These are phyloP conservation scores for Irpex lacteus DNA, from an alignment of 1,284 basidiomycete genomes.

Conservation along the genomic window DNA sequence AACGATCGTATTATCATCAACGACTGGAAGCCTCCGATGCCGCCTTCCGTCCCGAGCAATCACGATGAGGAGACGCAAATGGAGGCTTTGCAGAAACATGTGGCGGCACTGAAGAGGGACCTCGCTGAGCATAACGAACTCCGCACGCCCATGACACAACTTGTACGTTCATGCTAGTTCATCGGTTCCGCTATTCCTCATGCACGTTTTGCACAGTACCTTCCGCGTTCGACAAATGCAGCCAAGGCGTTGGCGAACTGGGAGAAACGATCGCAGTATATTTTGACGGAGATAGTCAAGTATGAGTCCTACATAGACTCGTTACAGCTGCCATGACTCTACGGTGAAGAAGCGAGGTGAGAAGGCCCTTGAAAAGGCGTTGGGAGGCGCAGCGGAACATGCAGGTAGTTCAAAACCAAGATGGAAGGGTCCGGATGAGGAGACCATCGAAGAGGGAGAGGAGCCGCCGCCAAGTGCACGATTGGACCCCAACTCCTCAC, in stretches of 20 bases:
- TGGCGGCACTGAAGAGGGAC: slow-evolving; percentile 74
- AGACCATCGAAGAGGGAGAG: slow-evolving; percentile 49
- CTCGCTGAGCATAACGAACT: slow-evolving; percentile 83
- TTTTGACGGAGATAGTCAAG: slow-evolving; percentile 91
- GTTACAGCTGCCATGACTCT: slow-evolving; percentile 78
- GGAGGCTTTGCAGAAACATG: slow-evolving; percentile 82
- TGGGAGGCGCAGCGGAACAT: slow-evolving; percentile 41
- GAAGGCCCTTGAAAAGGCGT: slow-evolving; percentile 77
- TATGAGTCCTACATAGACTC: slow-evolving; percentile 96
- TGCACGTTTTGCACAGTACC: slow-evolving; percentile 55
- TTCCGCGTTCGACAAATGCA: slow-evolving; percentile 71
- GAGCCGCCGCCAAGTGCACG: slow-evolving; percentile 45
- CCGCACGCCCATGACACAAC: slow-evolving; percentile 76
- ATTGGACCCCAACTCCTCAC: slow-evolving; percentile 23
- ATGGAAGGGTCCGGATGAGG: slow-evolving; percentile 47
- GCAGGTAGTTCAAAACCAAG: slow-evolving; percentile 32
- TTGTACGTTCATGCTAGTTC: slow-evolving; percentile 51
- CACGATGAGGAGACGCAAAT: slow-evolving; percentile 91
- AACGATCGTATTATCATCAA: slow-evolving; percentile 80
- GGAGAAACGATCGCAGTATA: slow-evolving; percentile 87
- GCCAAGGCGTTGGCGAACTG: slow-evolving; percentile 85
- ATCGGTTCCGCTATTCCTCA: background rate
- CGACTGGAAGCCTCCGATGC: slow-evolving; percentile 91
- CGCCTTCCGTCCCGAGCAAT: slow-evolving; percentile 79
- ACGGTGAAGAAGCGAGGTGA: slow-evolving; percentile 84